Conservation (phyloP, 768 basidiomycete species). For the Albatrellus ellisii region DNA sequence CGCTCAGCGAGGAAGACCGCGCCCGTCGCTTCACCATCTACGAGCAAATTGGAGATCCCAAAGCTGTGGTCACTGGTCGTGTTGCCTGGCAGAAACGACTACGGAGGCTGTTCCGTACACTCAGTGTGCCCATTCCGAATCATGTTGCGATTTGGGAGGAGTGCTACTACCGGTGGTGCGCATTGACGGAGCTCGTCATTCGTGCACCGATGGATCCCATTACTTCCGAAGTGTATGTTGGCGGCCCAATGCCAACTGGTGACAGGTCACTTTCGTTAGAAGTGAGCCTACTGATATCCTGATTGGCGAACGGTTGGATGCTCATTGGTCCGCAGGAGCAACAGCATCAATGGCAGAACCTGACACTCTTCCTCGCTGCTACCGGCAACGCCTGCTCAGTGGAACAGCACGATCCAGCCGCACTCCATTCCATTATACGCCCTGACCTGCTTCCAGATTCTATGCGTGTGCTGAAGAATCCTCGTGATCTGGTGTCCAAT, state of each 20-base stretch:
- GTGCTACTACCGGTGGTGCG: constrained; percentile 64
- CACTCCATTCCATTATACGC: constrained; percentile 42
- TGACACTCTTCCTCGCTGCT: constrained; percentile 65
- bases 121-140: constrained; percentile 50
- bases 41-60: constrained; percentile 69
- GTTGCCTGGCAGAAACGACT: constrained; percentile 72
- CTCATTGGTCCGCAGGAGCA: constrained; percentile 36
- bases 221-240: constrained; percentile 18
- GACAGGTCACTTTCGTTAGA: constrained; percentile 27
- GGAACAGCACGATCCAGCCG: constrained; percentile 36
- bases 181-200: constrained; percentile 45
- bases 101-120: constrained; percentile 51
- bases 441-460: constrained; percentile 51
- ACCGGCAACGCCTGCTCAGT: constrained; percentile 53
- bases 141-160: constrained; percentile 77
- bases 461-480: constrained; percentile 50
- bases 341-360: constrained; percentile 75
- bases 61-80: constrained; percentile 62
- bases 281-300: constrained; percentile 16
- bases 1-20: constrained; percentile 44
- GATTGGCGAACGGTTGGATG: constrained; percentile 3
- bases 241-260: constrained; percentile 18
- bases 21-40: constrained; percentile 63
- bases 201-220: constrained; percentile 20
- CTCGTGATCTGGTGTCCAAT: constrained; percentile 40